Base-by-base conservation (phyloP, 164 flowering plant genomes). In the Berberis thunbergii region DNA sequence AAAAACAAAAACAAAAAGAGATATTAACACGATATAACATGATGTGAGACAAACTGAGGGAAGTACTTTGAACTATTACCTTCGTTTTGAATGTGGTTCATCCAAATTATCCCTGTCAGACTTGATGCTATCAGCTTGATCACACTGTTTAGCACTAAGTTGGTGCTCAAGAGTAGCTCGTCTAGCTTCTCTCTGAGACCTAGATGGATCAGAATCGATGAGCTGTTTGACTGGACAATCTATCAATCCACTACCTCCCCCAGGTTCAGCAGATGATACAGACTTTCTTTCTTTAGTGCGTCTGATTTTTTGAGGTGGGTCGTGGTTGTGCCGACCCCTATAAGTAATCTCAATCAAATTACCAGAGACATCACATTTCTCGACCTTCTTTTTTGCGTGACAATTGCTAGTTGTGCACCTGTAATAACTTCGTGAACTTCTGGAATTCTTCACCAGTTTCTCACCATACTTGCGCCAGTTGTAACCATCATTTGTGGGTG, bases 391-490 rank as follows among this genome's bases (percentile, higher is more conserved):
- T 73, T 91, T 91, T 7, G 88, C 89, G 68, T 6, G 70, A 63
- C 98, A 91, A 8, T 80, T 79, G 12, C 80, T 67, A 67, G 72
- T 63, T 45, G 98, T 89, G 75, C 98, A 91, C 72, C 73, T 81
- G 69, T 80, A 89, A 74, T 91, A 91, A 74, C 98, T 87, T 70
- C 98, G 76, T 60, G 86, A 83, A 70, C 89, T 84, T 63, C 82
- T 75, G 55, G 84, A 81, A 68, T 85, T 82, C 70, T 87, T 91
- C 48, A 91, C 96, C 76, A 76, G 92, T 78, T 91, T 91, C 70
- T 91, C 95, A 63, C 98, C 98, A 79, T 91, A 91, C 68, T 91
- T 91, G 9, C 98, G 79, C 98, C 98, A 91, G 58, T 86, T 87
- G 72, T 77, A 91, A 40, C 95, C 92, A 80, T 91, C 98, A 64